Base-by-base conservation (phyloP, 805 yeast genomes). In the Candida corydali region DNA sequence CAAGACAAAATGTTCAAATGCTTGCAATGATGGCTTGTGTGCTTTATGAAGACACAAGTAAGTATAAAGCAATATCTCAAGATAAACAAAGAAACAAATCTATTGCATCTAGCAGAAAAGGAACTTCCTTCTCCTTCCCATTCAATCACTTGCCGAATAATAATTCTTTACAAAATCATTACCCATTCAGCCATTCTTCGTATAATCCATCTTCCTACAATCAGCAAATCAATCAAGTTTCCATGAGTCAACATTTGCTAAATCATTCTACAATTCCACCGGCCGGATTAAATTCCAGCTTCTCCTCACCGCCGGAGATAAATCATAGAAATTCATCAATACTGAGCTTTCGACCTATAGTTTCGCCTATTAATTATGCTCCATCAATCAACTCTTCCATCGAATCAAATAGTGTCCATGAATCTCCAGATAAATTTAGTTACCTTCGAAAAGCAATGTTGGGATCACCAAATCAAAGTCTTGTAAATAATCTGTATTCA, bases 21-120 rank as follows among this genome's bases (percentile, higher is more conserved):
- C 63, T 89, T 17, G 96, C 95, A 1, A 84, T 86, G 87, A 58
- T 88, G 45, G 76, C 91, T 3, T 86, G 95, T 58, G 69, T 86
- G 4, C 59, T 85, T 39, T 69, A 65, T 49, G 84, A 69, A 49
- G 72, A 69, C 46, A 30, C 48, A 10, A 37, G 33, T 17, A 55
- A 52, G 32, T 8, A 8, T 14, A 20, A 31, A n/a, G n/a, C n/a
- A n/a, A n/a, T n/a, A n/a, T n/a, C n/a, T n/a, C n/a, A n/a, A n/a
- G n/a, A n/a, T n/a, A n/a, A n/a, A n/a, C n/a, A n/a, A 19, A 20
- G 15, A 15, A 26, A 12, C 3, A 15, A 31, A 22, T 31, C 34
- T 7, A 20, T 23, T 4, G 19, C 9, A 4, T 12, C 23, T 7
- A 29, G 28, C 17, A 27, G 34, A 5, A 32, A 32, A 16, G 22